Evolutionary conservation across 2,329 filamentous ascomycete genomes (phyloP), one percentile per base, ranked within the genome.

Genomic region (Aspergillus piperis): DNA sequence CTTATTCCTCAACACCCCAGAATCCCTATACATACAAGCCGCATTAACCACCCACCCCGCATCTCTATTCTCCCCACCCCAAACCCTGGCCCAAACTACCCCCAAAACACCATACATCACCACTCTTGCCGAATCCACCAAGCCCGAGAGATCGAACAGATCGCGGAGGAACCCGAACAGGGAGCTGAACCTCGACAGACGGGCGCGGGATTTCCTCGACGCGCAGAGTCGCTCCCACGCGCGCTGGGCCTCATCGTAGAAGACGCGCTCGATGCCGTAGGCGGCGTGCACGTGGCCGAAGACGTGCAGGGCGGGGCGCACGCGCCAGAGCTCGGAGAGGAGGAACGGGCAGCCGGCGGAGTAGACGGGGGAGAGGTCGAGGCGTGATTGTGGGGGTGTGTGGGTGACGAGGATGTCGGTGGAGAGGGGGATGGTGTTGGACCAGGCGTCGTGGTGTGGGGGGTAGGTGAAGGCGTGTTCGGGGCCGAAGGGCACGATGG

Each of bases 231-330:
- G 79, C 76, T 94, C 91, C 76, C 91, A 92, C 1, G 84, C 84
- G 32, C 78, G 78, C 75, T 96, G 91, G 61, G 86, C 84, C 25
- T 87, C 84, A 73, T 95, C 91, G 82, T 90, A 96, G 76, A 86
- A 89, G 8, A 90, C 82, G 0, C 86, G 75, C 69, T 92, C 87
- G 47, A 80, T 80, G 15, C 92, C 92, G 49, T 89, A 84, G 8
- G 86, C 90, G 70, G 84, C 89, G 77, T 96, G 92, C 23, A 93
- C 84, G 75, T 96, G 92, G 1, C 92, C 92, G 73, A 95, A 96
- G 51, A 96, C 84, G 74, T 96, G 91, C 13, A 96, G 78, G 11
- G 81, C 81, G 0, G 92, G 92, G 63, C 85, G 87, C 10, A 92
- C 86, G 38, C 89, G 85, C 87, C 89, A 91, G 17, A 90, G 75